Evolutionary conservation across 306 rosid genomes (phyloP).

Genomic region (Luffa aegyptiaca): DNA sequence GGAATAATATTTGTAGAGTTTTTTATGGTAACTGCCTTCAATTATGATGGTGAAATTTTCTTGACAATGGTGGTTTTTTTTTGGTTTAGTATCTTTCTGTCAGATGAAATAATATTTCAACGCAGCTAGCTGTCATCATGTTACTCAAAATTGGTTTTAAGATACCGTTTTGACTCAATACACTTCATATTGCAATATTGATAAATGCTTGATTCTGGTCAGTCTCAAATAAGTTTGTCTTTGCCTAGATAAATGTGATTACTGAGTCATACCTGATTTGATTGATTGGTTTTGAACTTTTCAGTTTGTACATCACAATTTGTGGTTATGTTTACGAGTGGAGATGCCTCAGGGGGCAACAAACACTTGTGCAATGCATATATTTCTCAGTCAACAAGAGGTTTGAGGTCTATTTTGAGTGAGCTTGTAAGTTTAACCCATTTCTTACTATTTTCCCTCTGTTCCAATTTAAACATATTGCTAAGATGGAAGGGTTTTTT

Average conservation of each 20-base stretch:
- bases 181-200: not conserved
- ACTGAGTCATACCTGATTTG: not conserved
- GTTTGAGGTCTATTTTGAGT: slow-evolving; percentile 61
- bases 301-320: slow-evolving; percentile 75
- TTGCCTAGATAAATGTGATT: not conserved
- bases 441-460: not conserved
- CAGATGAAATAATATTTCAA: not conserved
- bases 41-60: not conserved
- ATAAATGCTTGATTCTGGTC: not conserved
- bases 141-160: not conserved
- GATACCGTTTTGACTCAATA: not conserved
- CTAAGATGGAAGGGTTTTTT: not conserved
- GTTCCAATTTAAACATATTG: not conserved
- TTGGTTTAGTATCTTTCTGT: not conserved
- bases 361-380: slow-evolving; percentile 50
- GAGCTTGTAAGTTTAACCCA: slow-evolving; percentile 53
- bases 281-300: not conserved
- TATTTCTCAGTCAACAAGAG: slow-evolving; percentile 77
- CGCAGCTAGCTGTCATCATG: not conserved
- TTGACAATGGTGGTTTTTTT: not conserved
- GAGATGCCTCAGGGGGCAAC: slow-evolving; percentile 34
- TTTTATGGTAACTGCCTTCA: slow-evolving; percentile 64
- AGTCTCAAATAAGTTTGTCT: not conserved
- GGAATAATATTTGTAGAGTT: slow-evolving; percentile 59
- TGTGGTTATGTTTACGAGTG: slow-evolving; percentile 81